These are phyloP conservation scores for Suhomyces atakaporum DNA, from an alignment of 1,139 yeast species.

Conservation along the genomic window DNA sequence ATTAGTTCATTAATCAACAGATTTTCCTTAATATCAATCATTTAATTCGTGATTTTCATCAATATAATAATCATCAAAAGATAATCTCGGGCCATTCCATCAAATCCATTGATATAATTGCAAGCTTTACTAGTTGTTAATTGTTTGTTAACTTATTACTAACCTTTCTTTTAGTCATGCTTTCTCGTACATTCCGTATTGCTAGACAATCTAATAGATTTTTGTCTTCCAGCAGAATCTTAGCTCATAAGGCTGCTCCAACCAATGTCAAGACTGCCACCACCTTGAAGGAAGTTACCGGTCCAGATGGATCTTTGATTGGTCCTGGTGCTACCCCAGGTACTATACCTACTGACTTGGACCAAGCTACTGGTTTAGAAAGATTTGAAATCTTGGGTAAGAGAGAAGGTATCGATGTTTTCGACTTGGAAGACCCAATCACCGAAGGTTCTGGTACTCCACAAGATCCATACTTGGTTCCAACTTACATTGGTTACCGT, in stretches of 20 bases:
- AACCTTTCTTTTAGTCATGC: constrained; percentile 34
- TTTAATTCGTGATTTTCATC: no score
- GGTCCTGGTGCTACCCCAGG: constrained; percentile 89
- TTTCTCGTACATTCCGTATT: constrained; percentile 44
- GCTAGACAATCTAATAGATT: constrained; percentile 44
- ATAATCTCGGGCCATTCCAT: no score
- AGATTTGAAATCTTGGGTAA: constrained; percentile 95
- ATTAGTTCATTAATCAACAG: no score
- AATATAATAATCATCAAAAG: no score
- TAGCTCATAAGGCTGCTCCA: constrained; percentile 24
- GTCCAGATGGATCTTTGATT: constrained; percentile 70
- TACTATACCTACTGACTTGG: constrained; percentile 87
- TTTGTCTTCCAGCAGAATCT: constrained; percentile 40
- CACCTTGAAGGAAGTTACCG: constrained; percentile 74
- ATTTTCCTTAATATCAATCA: no score
- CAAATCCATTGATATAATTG: no score
- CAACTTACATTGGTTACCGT: constrained; percentile 90
- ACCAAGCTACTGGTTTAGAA: constrained; percentile 98
- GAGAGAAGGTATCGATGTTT: constrained; percentile 93
- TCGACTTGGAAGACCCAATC: constrained; percentile 88
- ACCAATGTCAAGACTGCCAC: constrained; percentile 56
- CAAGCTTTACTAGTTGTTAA: no score
- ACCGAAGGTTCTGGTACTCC: constrained; percentile 84
- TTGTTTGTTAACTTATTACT: constrained; percentile 25
- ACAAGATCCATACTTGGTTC: constrained; percentile 81